Evolutionary conservation across 2,329 filamentous ascomycete species (phyloP), one percentile per base, ranked within the genome.

Genomic region (Samsoniella hepiali): DNA sequence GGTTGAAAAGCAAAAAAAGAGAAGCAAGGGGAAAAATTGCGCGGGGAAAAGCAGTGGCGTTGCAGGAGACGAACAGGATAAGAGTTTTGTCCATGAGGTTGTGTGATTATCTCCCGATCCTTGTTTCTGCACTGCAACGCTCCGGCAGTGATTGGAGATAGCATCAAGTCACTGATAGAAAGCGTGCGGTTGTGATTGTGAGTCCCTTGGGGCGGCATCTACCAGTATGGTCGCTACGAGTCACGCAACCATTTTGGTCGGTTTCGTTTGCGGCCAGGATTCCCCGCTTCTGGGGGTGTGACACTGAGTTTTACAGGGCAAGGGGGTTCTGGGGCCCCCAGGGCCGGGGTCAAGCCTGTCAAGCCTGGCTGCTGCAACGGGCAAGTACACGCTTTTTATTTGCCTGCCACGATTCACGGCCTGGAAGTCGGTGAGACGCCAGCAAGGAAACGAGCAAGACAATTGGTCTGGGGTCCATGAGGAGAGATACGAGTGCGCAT

Each of bases 211-310:
- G 22, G 22, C 22, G 22, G 22, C 22, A 22, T 22, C 22, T 22
- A 22, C 22, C 22, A 22, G 22, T 22, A 22, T n/a, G 13, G n/a
- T 5, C 13, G 13, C 42, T 44, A 15, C 54, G 54, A 56, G 54
- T 56, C 54, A 56, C 34, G 54, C 38, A 56, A 10, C 17, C 27
- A 57, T 45, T 44, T 36, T 44, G 38, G 27, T 31, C 40, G n/a
- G 40, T 45, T 58, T 58, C 55, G 55, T 49, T 58, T 58, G 55
- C 42, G 31, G 40, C 55, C 42, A 58, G 55, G 55, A 47, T 58
- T 58, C 55, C 55, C 55, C 55, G 55, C 55, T 36, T 29, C 31
- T 27, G 29, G 55, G 42, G 42, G 55, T 42, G 36, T 31, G 36
- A 38, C 27, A 7, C 11, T 47, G 17, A 22, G 3, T 51, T 32